A percentile compares a stretch with the other conserved stretches of the same genome.
Evolutionary conservation across 129 eudicot species (phyloP).

Genomic region (Ambrosia artemisiifolia): DNA sequence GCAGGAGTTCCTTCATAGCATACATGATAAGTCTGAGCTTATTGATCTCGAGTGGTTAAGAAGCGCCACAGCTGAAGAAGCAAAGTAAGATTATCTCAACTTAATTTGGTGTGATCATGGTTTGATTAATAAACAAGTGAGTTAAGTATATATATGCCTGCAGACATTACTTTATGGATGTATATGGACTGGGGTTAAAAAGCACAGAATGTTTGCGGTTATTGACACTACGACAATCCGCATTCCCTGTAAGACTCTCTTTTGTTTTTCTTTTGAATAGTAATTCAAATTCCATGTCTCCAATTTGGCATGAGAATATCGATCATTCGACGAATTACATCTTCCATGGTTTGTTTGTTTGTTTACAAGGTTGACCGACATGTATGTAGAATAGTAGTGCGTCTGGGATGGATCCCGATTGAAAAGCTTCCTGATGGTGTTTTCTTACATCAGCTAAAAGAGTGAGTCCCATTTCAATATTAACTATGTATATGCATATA

Average conservation of each 20-base stretch:
- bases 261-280: not conserved
- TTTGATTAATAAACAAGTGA: not conserved
- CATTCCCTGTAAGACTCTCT: conserved; percentile 42
- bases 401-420: conserved; percentile 34
- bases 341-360: not conserved
- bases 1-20: conserved; percentile 30
- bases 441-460: conserved; percentile 24
- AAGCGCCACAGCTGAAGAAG: conserved; percentile 12
- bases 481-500: not conserved
- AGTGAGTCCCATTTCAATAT: conserved; percentile 4
- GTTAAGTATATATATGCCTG: not conserved
- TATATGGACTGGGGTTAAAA: conserved; percentile 44
- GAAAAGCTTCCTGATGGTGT: conserved; percentile 33
- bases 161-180: conserved; percentile 36
- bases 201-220: conserved; percentile 48
- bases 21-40: conserved; percentile 28
- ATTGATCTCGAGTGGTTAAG: conserved; percentile 44
- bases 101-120: not conserved
- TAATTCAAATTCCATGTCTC: not conserved
- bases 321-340: not conserved
- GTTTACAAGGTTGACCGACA: conserved; percentile 28
- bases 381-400: conserved; percentile 29
- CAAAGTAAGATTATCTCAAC: conserved; percentile 24
- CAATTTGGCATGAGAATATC: not conserved
- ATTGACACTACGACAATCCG: conserved; percentile 37